Percentiles rank a stretch among this genome's conserved stretches.
phyloP scores from a whole-genome alignment of 2,329 filamentous ascomycete species.

The Cryphonectria nitschkei region DNA sequence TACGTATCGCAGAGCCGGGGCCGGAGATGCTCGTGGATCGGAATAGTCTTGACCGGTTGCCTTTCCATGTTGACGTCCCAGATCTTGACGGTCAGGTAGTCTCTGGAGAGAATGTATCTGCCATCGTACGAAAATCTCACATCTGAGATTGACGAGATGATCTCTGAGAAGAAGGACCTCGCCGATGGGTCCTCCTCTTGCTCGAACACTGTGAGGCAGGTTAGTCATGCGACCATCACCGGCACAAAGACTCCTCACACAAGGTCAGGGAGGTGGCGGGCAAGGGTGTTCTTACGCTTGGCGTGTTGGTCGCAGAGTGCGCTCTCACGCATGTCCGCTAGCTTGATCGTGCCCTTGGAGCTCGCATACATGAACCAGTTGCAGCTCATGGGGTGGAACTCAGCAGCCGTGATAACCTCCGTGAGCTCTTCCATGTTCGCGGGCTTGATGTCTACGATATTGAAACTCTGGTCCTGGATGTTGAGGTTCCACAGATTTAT shows the following conservation, averaged over 20 bases:
- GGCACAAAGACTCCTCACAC: not conserved
- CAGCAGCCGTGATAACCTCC: conserved; percentile 96
- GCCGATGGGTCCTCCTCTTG: conserved; percentile 97
- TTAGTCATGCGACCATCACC: not conserved
- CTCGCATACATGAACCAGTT: conserved; percentile 99
- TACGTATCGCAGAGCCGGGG: conserved; percentile 97
- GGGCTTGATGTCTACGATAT: conserved; percentile 99
- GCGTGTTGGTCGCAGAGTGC: conserved; percentile 94
- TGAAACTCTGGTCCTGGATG: conserved; percentile 99
- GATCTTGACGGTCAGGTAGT: conserved; percentile 98
- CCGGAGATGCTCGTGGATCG: conserved; percentile 95
- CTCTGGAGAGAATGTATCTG: conserved; percentile 93
- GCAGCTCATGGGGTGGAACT: conserved; percentile 96
- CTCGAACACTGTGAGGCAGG: conserved; percentile 75
- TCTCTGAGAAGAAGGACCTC: conserved; percentile 99
- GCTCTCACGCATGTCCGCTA: conserved; percentile 97
- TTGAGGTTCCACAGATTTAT: conserved; percentile 99
- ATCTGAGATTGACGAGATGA: conserved; percentile 98
- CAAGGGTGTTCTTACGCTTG: conserved; percentile 69
- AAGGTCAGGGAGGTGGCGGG: conserved; percentile 13
- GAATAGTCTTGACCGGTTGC: conserved; percentile 96
- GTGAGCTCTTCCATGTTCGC: conserved; percentile 99
- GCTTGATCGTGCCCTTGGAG: conserved; percentile 97
- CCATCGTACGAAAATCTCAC: conserved; percentile 97
- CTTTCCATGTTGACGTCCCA: conserved; percentile 99